Evolutionary conservation across 306 rosid genomes (phyloP), one percentile per base, ranked within the genome.

Genomic region (Sechiopsis laciniata): DNA sequence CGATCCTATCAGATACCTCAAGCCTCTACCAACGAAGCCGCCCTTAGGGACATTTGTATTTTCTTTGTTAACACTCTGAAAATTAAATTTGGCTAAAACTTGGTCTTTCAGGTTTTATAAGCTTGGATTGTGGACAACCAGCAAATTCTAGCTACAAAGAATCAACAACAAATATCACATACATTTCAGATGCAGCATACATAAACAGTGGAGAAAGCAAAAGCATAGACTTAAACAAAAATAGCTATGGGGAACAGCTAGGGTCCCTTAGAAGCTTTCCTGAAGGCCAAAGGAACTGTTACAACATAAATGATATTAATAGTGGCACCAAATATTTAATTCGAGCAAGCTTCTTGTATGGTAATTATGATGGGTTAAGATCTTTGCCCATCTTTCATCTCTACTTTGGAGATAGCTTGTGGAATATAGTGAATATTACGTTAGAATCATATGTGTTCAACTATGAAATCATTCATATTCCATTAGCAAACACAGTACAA

Each of bases 321-420:
- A 13, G 20, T 32, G 52, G 61, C 17, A 80, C 60, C 45, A 72
- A 17, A 2, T 88, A 78, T 26, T 24, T 83, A 14, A 66, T 88
- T 5, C 71, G 84, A 46, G 85, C 87, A 15, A 12, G 3, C 40
- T 82, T 87, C 37, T 2, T 75, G 4, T 84, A 87, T 59, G 87
- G 84, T 3, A 80, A 82, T 15, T 87, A 83, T 42, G 83, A 80
- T 46, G 83, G 80, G 45, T 11, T 45, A 10, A 22, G 37, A 6
- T 12, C 51, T 8, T 7, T 42, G 0, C 83, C 83, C 20, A 42
- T 7, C 16, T 80, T 80, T 35, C 45, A 80, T 21, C 56, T 80
- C 3, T 16, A 76, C 58, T 13, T 69, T 0, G 80, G 80, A 26
- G 64, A 59, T 7, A 64, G 46, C 22, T n/a, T 37, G 1, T 80